Base-by-base conservation (phyloP, 2,329 filamentous ascomycete species). In the Fusarium poae region DNA sequence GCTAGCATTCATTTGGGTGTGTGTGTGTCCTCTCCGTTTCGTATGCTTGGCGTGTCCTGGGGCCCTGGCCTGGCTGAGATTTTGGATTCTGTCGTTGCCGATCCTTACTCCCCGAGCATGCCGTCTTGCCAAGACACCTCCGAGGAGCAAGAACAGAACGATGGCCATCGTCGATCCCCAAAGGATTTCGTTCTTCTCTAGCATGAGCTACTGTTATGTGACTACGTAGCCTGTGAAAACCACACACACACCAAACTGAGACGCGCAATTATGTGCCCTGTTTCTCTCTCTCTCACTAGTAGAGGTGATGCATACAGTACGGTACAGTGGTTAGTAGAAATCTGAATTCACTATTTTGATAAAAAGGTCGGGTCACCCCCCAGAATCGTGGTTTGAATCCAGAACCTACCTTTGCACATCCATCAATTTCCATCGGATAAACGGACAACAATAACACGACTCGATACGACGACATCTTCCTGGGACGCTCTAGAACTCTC, bases 61-160 rank as follows among this genome's bases (percentile, higher is more conserved):
- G 45, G 30, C 30, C 45, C 45, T 49, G 20, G 30, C 15, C 21
- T 49, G 45, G 46, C 32, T 50, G 32, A 50, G 46, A 50, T 50
- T 51, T 50, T 34, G 29, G 57, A 21, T 52, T 45, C 32, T 61
- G 32, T 29, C 13, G 21, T 53, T 11, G 66, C 66, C 61, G 65
- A 68, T 68, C 65, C 45, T 42, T 69, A 48, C 66, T 66, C 61
- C 44, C 45, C 40, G 50, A 53, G 32, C 50, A 48, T 29, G 64
- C 61, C 61, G 61, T 64, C 66, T 62, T 9, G 46, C 32, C 37
- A 69, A 55, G 61, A 69, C 44, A 66, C 37, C 37, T 66, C 60
- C 25, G 46, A 37, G 21, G 56, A 23, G 37, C n/a, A 30, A 29
- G n/a, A 30, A 49, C 27, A 27, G 27, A 27, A 27, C 27, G 27